Base-by-base conservation (phyloP, 768 basidiomycete species). In the Mycena vitilis region DNA sequence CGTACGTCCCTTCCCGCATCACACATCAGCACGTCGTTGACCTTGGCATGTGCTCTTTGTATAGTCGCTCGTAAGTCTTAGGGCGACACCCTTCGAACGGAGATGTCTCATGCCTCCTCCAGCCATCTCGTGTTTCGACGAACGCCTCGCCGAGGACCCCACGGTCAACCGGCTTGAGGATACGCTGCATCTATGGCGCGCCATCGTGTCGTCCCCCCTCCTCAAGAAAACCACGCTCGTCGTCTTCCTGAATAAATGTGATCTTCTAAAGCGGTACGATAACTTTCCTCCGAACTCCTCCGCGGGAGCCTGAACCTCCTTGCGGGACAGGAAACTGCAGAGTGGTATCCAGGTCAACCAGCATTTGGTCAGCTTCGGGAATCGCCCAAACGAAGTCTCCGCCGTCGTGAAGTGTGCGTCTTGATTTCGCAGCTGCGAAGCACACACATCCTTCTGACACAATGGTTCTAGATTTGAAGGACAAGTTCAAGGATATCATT, bases 181-280 rank as follows among this genome's bases (percentile, higher is more conserved):
- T 75, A 90, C 91, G 1, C 84, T 92, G 68, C 81, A 83, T 55
- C 84, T 94, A 4, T 94, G 91, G 91, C 84, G 81, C 36, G 82
- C 86, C 1, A 82, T 94, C 48, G 91, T 89, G 78, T 73, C 82
- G n/a, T 89, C 86, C 42, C 82, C 82, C 71, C 81, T 93, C 2
- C 86, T 94, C 11, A 77, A 84, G 12, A 86, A 84, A 61, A 84
- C 88, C 13, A 89, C 88, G 61, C 82, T 93, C 63, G 87, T 93
- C 53, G 82, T 92, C 25, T 94, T 94, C 78, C 78, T 93, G 63
- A 94, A 94, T 76, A 94, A 94, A 68, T 86, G 86, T 66, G 92
- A 94, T 67, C 75, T 93, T 5, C 78, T 93, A 2, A 80, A 86
- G 66, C 76, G 82, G 72, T 71, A 12, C 37, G 70, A 30, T 5